A percentile compares a stretch with the other conserved stretches of the same genome.
These are phyloP conservation scores for Suhomyces atakaporum DNA, from an alignment of 1,139 yeast species.

Conservation along the genomic window DNA sequence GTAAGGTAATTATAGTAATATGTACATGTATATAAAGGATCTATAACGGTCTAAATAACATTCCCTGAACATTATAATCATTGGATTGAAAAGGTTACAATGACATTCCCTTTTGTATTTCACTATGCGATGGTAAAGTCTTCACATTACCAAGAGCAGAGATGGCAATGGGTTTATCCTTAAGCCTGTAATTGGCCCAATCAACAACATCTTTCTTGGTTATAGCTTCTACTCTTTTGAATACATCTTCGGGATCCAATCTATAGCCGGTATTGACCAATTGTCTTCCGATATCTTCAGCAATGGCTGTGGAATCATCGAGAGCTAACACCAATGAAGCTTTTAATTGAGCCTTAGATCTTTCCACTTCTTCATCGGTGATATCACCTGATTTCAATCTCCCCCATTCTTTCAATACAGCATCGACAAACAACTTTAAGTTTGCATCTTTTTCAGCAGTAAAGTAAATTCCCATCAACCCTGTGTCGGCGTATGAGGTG, in stretches of 20 bases:
- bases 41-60: not conserved
- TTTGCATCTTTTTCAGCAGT: slow-evolving; percentile 76
- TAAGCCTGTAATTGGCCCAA: slow-evolving; percentile 86
- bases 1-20: no score
- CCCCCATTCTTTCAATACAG: slow-evolving; percentile 84
- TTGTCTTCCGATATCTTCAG: slow-evolving; percentile 98
- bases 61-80: no score
- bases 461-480: slow-evolving; percentile 94
- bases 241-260: slow-evolving; percentile 89
- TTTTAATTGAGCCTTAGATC: slow-evolving; percentile 92
- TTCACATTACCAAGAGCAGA: slow-evolving; percentile 87
- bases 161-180: slow-evolving; percentile 78
- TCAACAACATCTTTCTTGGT: slow-evolving; percentile 75
- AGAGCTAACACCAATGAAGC: slow-evolving; percentile 86
- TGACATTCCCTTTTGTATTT: slow-evolving; percentile 46
- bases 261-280: slow-evolving; percentile 92
- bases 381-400: slow-evolving; percentile 76
- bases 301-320: slow-evolving; percentile 94
- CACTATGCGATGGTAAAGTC: slow-evolving; percentile 59
- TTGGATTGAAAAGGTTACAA: no score
- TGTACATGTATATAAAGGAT: slow-evolving; percentile 5
- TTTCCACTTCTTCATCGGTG: slow-evolving; percentile 82
- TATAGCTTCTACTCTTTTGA: slow-evolving; percentile 77
- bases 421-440: slow-evolving; percentile 67
- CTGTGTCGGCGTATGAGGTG: slow-evolving; percentile 96